Evolutionary conservation across 2,329 filamentous ascomycete genomes (phyloP).

Genomic region (Aspergillus caelatus): DNA sequence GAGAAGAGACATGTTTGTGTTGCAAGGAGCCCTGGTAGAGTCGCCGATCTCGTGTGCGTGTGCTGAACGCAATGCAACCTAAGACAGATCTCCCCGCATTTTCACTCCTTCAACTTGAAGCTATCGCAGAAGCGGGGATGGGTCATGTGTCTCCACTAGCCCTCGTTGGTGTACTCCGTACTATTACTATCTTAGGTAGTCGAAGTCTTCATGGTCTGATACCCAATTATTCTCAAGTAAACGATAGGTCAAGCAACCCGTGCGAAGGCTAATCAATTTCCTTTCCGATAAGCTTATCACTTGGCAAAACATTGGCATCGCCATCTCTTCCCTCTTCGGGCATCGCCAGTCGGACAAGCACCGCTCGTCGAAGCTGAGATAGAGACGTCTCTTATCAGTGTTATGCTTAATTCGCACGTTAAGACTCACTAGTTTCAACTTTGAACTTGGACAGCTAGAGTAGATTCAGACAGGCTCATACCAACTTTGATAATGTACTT

Average conservation of each 20-base stretch:
- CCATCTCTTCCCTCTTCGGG: slow-evolving; percentile 11
- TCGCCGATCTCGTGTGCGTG: not conserved
- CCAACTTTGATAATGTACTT: not conserved
- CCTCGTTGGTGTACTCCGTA: not conserved
- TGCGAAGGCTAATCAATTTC: not conserved
- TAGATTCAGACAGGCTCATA: not conserved
- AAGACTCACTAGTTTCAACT: not conserved
- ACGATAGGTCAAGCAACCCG: not conserved
- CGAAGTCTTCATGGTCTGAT: not conserved
- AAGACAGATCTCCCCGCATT: not conserved
- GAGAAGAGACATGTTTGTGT: no score
- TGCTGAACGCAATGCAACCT: not conserved
- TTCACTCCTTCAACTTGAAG: not conserved
- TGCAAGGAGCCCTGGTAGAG: not conserved
- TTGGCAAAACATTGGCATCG: slow-evolving; percentile 10
- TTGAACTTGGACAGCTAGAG: not conserved
- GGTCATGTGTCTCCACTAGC: not conserved
- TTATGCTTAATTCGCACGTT: slow-evolving; percentile 6
- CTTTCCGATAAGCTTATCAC: slow-evolving; percentile 11
- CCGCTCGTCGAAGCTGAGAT: not conserved
- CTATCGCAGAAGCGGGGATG: not conserved
- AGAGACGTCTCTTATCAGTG: slow-evolving; percentile 2
- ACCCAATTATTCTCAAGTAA: not conserved
- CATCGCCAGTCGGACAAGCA: not conserved
- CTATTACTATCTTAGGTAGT: not conserved